phyloP scores from a whole-genome alignment of 1,284 basidiomycete species.

The Volvariella volvacea region DNA sequence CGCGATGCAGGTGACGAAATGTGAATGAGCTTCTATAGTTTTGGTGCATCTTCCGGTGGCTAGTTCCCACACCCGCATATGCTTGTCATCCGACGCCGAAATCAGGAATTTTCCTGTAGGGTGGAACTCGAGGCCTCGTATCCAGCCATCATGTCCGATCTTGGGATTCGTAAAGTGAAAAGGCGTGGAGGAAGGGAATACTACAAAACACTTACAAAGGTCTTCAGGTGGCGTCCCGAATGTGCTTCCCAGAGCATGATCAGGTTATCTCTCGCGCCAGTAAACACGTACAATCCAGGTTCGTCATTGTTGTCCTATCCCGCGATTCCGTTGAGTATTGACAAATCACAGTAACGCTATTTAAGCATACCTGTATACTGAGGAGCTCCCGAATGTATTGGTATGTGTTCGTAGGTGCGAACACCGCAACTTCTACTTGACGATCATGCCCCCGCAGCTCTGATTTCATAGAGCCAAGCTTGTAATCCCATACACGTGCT shows the following conservation, averaged over 20 bases:
- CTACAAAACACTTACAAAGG: conserved; percentile 23
- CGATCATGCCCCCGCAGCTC: conserved; percentile 88
- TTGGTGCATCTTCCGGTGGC: conserved; percentile 75
- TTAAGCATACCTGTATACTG: conserved; percentile 53
- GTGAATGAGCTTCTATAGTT: conserved; percentile 80
- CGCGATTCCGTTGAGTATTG: conserved; percentile 26
- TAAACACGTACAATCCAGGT: conserved; percentile 61
- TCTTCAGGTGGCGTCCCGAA: conserved; percentile 54
- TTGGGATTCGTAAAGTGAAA: conserved; percentile 17
- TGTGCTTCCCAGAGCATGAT: conserved; percentile 84
- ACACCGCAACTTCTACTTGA: conserved; percentile 78
- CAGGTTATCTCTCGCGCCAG: conserved; percentile 83
- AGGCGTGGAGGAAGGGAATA: background rate
- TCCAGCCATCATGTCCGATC: conserved; percentile 82
- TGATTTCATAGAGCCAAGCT: conserved; percentile 72
- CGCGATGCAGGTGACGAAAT: conserved; percentile 78
- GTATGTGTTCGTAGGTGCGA: conserved; percentile 75
- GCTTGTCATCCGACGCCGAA: conserved; percentile 88
- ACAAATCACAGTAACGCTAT: conserved; percentile 14
- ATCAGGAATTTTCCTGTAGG: conserved; percentile 82
- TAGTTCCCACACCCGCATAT: conserved; percentile 85
- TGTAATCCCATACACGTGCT: conserved; percentile 74
- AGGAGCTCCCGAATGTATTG: conserved; percentile 72
- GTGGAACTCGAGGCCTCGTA: conserved; percentile 79
- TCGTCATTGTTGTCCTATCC: conserved; percentile 34